These are phyloP conservation scores for Zymoseptoria ardabiliae DNA, from an alignment of 2,329 filamentous ascomycete species.

Conservation along the genomic window DNA sequence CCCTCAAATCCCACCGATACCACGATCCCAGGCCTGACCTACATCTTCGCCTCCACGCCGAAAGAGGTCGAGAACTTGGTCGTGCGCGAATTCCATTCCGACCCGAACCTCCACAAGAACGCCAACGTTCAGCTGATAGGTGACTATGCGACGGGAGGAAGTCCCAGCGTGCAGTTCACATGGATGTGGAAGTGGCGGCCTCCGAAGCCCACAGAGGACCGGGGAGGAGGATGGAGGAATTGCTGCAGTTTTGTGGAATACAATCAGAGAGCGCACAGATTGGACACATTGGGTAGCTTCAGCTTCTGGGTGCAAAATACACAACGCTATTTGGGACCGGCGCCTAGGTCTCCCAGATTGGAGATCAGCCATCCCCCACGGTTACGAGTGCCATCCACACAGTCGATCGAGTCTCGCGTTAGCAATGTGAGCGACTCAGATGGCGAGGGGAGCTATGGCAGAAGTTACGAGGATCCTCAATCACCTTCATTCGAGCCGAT, in stretches of 20 bases:
- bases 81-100: constrained; percentile 90
- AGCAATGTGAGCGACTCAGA: constrained; percentile 64
- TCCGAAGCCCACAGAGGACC: constrained; percentile 72
- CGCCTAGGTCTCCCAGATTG: constrained; percentile 61
- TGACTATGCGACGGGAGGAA: constrained; percentile 79
- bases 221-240: constrained; percentile 88
- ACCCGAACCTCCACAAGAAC: constrained; percentile 96
- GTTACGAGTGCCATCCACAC: constrained; percentile 74
- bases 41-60: constrained; percentile 76
- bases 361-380: constrained; percentile 44
- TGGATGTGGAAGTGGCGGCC: constrained; percentile 98
- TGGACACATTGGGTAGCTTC: constrained; percentile 85
- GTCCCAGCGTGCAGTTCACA: constrained; percentile 74
- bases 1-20: constrained; percentile 55
- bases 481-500: constrained; percentile 42
- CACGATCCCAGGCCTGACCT: constrained; percentile 79
- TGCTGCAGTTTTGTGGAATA: constrained; percentile 97
- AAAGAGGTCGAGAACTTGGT: constrained; percentile 90
- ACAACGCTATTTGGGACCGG: constrained; percentile 31
- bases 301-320: constrained; percentile 83
- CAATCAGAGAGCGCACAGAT: constrained; percentile 80
- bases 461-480: constrained; percentile 37
- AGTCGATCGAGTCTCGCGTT: constrained; percentile 76
- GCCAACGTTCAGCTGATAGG: constrained; percentile 93
- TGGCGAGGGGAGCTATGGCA: constrained; percentile 34